Conservation (phyloP, 768 basidiomycete species). For the Psilocybe azurescens region DNA sequence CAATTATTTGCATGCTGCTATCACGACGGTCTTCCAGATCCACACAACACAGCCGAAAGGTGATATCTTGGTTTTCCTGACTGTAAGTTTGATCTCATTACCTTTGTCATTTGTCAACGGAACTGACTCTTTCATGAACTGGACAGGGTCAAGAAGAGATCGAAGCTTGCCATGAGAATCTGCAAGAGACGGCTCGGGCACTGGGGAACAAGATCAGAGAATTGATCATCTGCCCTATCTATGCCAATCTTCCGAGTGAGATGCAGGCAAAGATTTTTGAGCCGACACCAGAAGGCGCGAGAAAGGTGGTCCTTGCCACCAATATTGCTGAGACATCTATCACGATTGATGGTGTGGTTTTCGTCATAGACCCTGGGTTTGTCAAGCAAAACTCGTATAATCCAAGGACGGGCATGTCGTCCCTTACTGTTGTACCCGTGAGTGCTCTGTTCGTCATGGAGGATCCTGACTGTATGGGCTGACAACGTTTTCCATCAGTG, state of each 20-base stretch:
- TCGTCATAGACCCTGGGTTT: conserved; percentile 98
- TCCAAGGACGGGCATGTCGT: conserved; percentile 98
- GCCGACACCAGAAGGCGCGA: conserved; percentile 93
- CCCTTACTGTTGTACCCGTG: conserved; percentile 93
- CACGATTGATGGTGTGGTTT: conserved; percentile 98
- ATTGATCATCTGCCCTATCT: conserved; percentile 95
- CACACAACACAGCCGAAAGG: conserved; percentile 98
- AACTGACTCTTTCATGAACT: conserved; percentile 14
- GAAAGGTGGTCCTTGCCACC: conserved; percentile 97
- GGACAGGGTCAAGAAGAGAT: conserved; percentile 98
- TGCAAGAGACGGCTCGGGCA: conserved; percentile 93
- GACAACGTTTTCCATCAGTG: conserved; percentile 55
- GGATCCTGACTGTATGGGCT: background rate
- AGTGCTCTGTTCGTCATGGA: conserved; percentile 33
- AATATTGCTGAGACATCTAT: conserved; percentile 99
- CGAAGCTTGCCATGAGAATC: conserved; percentile 94
- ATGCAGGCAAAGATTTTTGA: conserved; percentile 99
- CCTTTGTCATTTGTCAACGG: conserved; percentile 5
- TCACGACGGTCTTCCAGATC: conserved; percentile 98
- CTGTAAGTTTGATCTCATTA: conserved; percentile 52
- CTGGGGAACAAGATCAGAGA: conserved; percentile 96
- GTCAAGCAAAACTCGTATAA: conserved; percentile 99
- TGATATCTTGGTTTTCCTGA: conserved; percentile 97
- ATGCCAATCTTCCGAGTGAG: conserved; percentile 98
- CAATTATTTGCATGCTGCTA: conserved; percentile 97